Percentiles rank a stretch among this genome's conserved stretches.
These are phyloP conservation scores for Fusarium sp. DNA, from an alignment of 2,329 filamentous ascomycete genomes.

Conservation along the genomic window DNA sequence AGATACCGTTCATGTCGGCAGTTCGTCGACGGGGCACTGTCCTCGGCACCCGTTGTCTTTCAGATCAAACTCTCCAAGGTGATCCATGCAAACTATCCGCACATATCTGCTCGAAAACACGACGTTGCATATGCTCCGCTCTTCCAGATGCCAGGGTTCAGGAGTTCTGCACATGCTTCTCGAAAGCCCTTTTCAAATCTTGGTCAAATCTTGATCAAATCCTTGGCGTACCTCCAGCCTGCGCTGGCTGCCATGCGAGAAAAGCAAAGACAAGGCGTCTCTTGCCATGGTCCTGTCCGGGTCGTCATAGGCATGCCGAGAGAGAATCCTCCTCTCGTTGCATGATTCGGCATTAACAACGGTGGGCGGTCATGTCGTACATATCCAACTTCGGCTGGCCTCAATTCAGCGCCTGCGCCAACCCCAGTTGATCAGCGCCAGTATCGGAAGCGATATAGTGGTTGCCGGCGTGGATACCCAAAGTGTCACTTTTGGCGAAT, in stretches of 20 bases:
- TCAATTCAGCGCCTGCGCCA: conserved; percentile 34
- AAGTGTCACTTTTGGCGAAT: conserved; percentile 35
- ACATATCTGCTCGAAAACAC: too few relatives aligned
- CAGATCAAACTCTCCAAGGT: background rate
- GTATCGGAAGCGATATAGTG: conserved; percentile 37
- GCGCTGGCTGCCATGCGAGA: conserved; percentile 5
- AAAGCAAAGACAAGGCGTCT: background rate
- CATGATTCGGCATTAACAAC: background rate
- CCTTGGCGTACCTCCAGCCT: conserved; percentile 1
- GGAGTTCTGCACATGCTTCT: background rate
- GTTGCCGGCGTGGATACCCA: conserved; percentile 28
- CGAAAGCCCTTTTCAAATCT: conserved; percentile 1
- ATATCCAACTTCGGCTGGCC: conserved; percentile 27
- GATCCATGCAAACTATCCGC: conserved; percentile 1
- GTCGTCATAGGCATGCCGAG: background rate
- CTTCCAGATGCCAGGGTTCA: background rate
- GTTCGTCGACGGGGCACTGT: background rate
- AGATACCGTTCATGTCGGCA: too few relatives aligned
- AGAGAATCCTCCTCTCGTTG: background rate
- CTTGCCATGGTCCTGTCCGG: background rate
- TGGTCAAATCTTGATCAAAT: conserved; percentile 3
- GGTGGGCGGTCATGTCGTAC: background rate
- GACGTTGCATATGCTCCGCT: background rate
- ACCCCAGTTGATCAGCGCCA: conserved; percentile 34
- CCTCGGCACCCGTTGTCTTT: conserved; percentile 28